Percentiles rank a stretch among this genome's conserved stretches.
Evolutionary conservation across 169 alveolate species (phyloP).

Genomic region (Babesia ovata): DNA sequence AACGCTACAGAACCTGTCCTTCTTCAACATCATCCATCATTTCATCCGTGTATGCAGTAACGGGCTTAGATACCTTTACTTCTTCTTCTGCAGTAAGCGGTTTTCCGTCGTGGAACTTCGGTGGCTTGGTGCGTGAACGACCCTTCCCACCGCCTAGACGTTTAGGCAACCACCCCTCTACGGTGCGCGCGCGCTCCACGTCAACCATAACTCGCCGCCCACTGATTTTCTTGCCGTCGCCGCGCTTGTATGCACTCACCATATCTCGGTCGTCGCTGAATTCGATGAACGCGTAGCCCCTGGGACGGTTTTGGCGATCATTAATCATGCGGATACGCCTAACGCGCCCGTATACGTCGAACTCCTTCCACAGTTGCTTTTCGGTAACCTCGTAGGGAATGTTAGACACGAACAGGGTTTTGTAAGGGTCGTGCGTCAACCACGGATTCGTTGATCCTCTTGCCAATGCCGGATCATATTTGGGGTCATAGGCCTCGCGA

Average conservation of each 20-base stretch:
- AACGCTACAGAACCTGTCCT: constrained; percentile 12
- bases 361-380: constrained; percentile 86
- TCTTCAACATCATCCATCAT: constrained; percentile 13
- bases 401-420: constrained; percentile 93
- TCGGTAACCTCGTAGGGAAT: constrained; percentile 91
- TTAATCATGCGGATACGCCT: constrained; percentile 79
- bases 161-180: constrained; percentile 92
- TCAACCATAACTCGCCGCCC: constrained; percentile 93
- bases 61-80: background rate
- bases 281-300: constrained; percentile 96
- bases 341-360: constrained; percentile 92
- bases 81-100: constrained; percentile 33
- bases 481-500: constrained; percentile 71
- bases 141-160: constrained; percentile 96
- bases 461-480: constrained; percentile 58
- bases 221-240: constrained; percentile 90
- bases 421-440: constrained; percentile 88
- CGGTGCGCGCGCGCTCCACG: constrained; percentile 93
- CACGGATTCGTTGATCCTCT: constrained; percentile 63
- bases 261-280: constrained; percentile 88
- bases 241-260: constrained; percentile 88
- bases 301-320: constrained; percentile 88
- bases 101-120: constrained; percentile 67
- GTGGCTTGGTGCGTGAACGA: constrained; percentile 73
- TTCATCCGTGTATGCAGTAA: background rate